Base-by-base conservation (phyloP, 331 rosid species). In the Stylosanthes scabra region DNA sequence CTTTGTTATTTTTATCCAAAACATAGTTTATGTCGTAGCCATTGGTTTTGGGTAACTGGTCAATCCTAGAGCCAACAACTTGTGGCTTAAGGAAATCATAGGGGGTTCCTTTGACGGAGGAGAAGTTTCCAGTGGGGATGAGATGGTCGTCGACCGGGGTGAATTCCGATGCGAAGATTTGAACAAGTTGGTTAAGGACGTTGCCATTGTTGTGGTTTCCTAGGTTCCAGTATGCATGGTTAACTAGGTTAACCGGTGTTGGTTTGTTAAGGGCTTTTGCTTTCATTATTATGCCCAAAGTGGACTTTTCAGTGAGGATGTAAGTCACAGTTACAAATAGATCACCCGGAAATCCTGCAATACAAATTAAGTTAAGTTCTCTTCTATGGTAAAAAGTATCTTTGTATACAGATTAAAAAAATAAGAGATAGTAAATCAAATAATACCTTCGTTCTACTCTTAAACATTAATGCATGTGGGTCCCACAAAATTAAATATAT, bases 11-110 rank as follows among this genome's bases (percentile, higher is more conserved):
- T 12, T 46, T 70, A 52, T 85, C 81, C 28, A 83, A 50, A 15
- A 74, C 88, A 64, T 74, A 78, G 82, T 88, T 88, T 2, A 85
- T 83, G 73, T 85, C 88, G 42, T 88, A 85, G 41, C 65, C 81
- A 14, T 70, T 70, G 62, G 25, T 85, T 62, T 46, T 42, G 47
- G 63, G 69, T 66, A 0, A 31, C 37, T 31, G 37, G 37, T 31
- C 37, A 31, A 31, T 31, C 37, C 37, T 31, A 31, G 37, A 31
- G 37, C 88, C 86, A 16, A 88, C 83, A 54, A 70, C 51, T 15
- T 29, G 75, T 8, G 83, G 74, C 8, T 57, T 49, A 3, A 67
- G 77, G 76, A 88, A 80, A 44, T 80, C 83, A 52, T 61, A 68
- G 2, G 80, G 68, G 42, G 83, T 74, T 4, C 72, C 83, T 3